phyloP scores from a whole-genome alignment of 2,329 filamentous ascomycete species.

The Lachnellula subtilissima region DNA sequence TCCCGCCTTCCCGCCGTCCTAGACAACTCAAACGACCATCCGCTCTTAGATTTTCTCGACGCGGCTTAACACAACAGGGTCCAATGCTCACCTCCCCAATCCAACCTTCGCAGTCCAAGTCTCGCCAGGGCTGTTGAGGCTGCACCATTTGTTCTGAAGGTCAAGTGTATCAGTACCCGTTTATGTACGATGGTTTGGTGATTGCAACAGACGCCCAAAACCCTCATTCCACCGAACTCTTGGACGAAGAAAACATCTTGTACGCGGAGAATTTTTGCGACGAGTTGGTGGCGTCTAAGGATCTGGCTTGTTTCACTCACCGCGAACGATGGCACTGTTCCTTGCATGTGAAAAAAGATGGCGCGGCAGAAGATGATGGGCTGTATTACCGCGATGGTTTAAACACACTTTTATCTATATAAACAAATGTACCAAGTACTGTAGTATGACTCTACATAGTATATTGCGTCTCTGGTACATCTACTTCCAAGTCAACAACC shows the following conservation, averaged over 20 bases:
- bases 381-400: too few species aligned
- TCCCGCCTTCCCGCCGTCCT: too few species aligned
- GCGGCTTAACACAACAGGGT: background rate
- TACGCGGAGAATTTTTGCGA: background rate
- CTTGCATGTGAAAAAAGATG: background rate
- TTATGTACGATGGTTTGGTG: background rate
- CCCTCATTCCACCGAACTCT: background rate
- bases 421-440: too few species aligned
- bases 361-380: background rate
- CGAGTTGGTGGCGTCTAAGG: background rate
- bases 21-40: background rate
- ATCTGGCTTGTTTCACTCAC: background rate
- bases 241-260: background rate
- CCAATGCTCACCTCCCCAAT: too few species aligned
- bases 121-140: background rate
- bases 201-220: background rate
- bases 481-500: too few species aligned
- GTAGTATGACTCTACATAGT: too few species aligned
- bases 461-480: too few species aligned
- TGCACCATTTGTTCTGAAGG: background rate
- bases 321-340: background rate
- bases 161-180: background rate
- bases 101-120: background rate
- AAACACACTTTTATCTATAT: too few species aligned
- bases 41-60: background rate